Evolutionary conservation across 331 rosid species (phyloP), one percentile per base, ranked within the genome.

Genomic region (Malus hybrid): DNA sequence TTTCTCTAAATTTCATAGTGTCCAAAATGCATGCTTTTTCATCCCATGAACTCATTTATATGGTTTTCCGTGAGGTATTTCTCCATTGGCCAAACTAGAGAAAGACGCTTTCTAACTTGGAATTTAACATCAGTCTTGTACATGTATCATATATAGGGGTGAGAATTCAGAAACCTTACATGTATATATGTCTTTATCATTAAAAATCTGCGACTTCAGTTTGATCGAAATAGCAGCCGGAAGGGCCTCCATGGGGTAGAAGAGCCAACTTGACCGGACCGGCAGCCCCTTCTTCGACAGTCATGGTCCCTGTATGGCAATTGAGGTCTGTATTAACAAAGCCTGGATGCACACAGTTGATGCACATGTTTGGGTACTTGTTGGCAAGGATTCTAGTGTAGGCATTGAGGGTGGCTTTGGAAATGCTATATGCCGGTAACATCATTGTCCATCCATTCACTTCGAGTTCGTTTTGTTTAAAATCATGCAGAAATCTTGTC

Each of bases 301-400:
- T 80, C 80, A 78, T 34, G 8, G 78, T 54, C 16, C 93, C 96
- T 6, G 82, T 86, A 24, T 83, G 83, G 91, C 88, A 85, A 54
- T 85, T 90, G 28, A 85, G 10, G 73, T 90, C 89, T 3, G 95
- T 87, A 44, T 85, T 71, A 24, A 87, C 88, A 60, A 64, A 90
- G 54, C 90, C 89, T 1, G 93, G 96, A 80, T 90, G 93, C 55
- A 90, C 88, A 55, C 93, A 88, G 73, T 86, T 90, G 78, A 90
- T 69, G 61, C 67, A 80, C 90, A 85, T 81, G n/a, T 81, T 14
- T 6, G 88, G 86, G 65, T 88, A 27, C 78, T 76, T 85, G 60
- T 33, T 86, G n/a, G 93, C 91, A 28, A 86, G 83, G 64, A 90
- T 60, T 88, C 93, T 81, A 3, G 96, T 86, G 74, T 86, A 85